phyloP scores from a whole-genome alignment of 345 rosid species.

The Boechera retrofracta region DNA sequence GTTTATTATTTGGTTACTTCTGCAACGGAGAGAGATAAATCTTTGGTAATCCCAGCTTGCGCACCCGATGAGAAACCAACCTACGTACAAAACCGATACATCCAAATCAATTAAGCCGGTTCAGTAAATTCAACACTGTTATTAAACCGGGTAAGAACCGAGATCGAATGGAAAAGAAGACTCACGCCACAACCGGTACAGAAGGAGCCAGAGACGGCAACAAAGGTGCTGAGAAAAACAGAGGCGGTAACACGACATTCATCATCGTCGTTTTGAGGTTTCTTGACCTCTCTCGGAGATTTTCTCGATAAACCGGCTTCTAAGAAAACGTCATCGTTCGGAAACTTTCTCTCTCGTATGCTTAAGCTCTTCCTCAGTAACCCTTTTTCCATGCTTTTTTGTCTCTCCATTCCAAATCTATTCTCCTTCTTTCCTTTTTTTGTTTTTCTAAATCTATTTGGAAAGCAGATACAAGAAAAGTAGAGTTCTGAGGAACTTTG shows the following conservation, averaged over 20 bases:
- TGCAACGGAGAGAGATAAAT: constrained; percentile 49
- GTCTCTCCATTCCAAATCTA: constrained; percentile 33
- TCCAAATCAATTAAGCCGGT: constrained; percentile 2
- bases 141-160: background rate
- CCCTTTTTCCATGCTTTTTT: constrained; percentile 44
- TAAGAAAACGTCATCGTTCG: constrained; percentile 37
- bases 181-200: constrained; percentile 55
- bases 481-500: background rate
- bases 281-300: constrained; percentile 37
- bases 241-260: constrained; percentile 44
- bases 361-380: constrained; percentile 45
- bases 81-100: constrained; percentile 30
- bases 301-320: constrained; percentile 35
- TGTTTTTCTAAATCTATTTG: background rate
- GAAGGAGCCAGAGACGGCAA: constrained; percentile 57
- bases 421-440: too few species aligned
- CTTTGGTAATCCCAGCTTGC: constrained; percentile 50
- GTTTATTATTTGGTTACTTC: constrained; percentile 25
- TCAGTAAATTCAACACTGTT: background rate
- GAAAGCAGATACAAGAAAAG: background rate
- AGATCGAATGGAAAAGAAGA: background rate
- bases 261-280: constrained; percentile 38
- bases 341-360: constrained; percentile 36
- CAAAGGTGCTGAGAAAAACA: constrained; percentile 53
- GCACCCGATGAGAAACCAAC: constrained; percentile 57